phyloP scores from a whole-genome alignment of 306 rosid species.

The Lithocarpus polystachyus region DNA sequence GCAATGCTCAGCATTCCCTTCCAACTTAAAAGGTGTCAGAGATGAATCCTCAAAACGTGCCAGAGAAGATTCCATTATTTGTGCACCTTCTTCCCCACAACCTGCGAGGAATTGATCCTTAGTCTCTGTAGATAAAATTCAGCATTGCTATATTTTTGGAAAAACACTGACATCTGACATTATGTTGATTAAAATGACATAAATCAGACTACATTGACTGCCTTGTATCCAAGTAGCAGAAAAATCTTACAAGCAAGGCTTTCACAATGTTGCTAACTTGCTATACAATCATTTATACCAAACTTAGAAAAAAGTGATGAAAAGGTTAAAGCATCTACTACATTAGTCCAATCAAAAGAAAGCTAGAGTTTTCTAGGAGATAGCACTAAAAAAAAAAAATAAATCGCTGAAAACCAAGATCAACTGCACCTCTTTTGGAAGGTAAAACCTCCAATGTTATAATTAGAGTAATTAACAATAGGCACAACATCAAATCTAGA shows the following conservation, averaged over 20 bases:
- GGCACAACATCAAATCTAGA: conserved; percentile 3
- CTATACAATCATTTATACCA: background rate
- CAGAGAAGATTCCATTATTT: conserved; percentile 35
- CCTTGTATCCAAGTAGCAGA: background rate
- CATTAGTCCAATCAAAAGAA: background rate
- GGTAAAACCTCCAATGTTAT: background rate
- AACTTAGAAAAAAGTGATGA: background rate
- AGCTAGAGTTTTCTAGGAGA: background rate
- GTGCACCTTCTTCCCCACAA: conserved; percentile 38
- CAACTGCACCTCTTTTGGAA: background rate
- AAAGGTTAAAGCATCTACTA: background rate
- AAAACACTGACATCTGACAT: background rate
- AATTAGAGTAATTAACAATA: background rate
- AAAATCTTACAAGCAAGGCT: background rate
- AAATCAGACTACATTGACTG: conserved; percentile 7
- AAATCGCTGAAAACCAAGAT: background rate
- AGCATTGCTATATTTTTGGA: background rate
- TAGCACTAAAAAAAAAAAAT: background rate
- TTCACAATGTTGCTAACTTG: background rate
- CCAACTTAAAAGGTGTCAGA: conserved; percentile 38
- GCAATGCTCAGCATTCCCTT: conserved; percentile 38
- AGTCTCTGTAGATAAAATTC: background rate
- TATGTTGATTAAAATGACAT: background rate
- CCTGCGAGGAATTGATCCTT: conserved; percentile 43
- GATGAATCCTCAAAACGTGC: conserved; percentile 30